A percentile compares a stretch with the other conserved stretches of the same genome.
Conservation (phyloP, 2,329 filamentous ascomycete species). For the Teratosphaeria zuluensis region DNA sequence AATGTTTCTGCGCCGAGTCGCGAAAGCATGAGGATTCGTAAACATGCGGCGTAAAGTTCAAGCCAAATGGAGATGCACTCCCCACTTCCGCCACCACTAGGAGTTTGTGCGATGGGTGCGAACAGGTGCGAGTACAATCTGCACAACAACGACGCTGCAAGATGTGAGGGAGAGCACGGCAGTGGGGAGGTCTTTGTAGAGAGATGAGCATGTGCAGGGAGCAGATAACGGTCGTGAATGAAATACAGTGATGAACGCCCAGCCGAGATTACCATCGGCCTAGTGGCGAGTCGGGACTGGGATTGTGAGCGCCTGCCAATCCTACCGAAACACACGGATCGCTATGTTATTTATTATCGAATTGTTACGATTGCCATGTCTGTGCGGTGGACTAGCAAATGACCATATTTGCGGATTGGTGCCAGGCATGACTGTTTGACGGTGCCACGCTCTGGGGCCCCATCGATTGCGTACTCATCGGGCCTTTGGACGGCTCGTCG, state of each 20-base stretch:
- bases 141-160: not conserved
- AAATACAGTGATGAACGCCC: not conserved
- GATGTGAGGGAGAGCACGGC: not conserved
- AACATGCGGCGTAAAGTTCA: not conserved
- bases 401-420: not conserved
- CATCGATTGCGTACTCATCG: not conserved
- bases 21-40: not conserved
- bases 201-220: not conserved
- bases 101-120: not conserved
- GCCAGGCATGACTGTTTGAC: not conserved
- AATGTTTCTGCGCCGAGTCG: not conserved
- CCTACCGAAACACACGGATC: not conserved
- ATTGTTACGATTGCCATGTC: not conserved
- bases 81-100: not conserved
- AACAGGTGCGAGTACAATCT: not conserved
- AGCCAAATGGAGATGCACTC: not conserved
- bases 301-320: not conserved
- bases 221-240: not conserved
- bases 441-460: not conserved
- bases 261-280: constrained; percentile 2
- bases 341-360: not conserved
- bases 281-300: not conserved
- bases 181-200: not conserved
- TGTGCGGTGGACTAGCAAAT: constrained; percentile 3
- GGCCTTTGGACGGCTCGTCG: not conserved